Percentiles rank a stretch among this genome's conserved stretches.
phyloP scores from a whole-genome alignment of 2,329 filamentous ascomycete species.

The Westerdykella sp. region DNA sequence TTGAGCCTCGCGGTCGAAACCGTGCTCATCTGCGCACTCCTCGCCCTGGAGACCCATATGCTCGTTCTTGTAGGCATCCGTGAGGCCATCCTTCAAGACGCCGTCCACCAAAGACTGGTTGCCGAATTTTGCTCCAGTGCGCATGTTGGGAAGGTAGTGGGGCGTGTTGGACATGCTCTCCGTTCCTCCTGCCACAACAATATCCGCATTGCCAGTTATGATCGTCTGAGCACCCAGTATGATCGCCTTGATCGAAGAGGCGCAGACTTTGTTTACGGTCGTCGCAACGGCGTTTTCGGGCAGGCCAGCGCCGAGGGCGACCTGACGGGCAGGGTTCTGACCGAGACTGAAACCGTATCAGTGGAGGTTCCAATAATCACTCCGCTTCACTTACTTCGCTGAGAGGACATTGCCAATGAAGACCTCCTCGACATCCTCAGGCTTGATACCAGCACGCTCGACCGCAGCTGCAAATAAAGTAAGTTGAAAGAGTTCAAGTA shows the following conservation, averaged over 20 bases:
- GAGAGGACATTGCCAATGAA: constrained; percentile 98
- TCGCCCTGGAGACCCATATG: constrained; percentile 94
- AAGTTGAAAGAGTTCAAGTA: constrained; percentile 12
- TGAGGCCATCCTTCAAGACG: constrained; percentile 88
- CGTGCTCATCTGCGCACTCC: constrained; percentile 82
- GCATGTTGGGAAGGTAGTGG: constrained; percentile 86
- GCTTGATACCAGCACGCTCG: constrained; percentile 79
- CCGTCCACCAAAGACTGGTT: constrained; percentile 84
- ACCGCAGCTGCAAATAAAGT: constrained; percentile 56
- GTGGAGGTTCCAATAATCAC: not conserved
- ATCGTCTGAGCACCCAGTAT: constrained; percentile 95
- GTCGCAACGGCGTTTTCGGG: constrained; percentile 74
- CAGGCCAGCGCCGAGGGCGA: constrained; percentile 82
- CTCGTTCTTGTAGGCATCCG: constrained; percentile 90
- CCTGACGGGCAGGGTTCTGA: constrained; percentile 94
- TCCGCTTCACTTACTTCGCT: constrained; percentile 62
- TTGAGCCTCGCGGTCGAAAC: constrained; percentile 75
- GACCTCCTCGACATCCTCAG: constrained; percentile 88
- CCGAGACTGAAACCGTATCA: constrained; percentile 62
- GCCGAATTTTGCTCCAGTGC: constrained; percentile 88
- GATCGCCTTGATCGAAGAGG: constrained; percentile 88
- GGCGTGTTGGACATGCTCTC: constrained; percentile 99
- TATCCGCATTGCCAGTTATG: constrained; percentile 87
- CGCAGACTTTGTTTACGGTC: constrained; percentile 98
- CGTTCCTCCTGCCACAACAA: constrained; percentile 88